Evolutionary conservation across 257 asterid genomes (phyloP).

Genomic region (Plantago elongata): DNA sequence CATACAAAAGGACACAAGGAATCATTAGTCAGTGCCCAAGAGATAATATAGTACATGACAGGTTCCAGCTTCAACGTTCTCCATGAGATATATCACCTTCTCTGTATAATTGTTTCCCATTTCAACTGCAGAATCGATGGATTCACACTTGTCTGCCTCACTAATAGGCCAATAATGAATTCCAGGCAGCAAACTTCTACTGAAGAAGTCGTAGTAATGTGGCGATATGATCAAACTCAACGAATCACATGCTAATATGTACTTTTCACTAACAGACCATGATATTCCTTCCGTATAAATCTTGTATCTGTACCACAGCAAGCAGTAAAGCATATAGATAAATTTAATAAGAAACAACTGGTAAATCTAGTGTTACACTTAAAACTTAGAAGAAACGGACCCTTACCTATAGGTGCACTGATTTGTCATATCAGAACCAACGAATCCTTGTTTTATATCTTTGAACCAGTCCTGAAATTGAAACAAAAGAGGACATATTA

Average conservation of each 20-base stretch:
- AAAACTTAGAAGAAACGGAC: background rate
- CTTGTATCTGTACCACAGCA: background rate
- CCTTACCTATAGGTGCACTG: slow-evolving; percentile 71
- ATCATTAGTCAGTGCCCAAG: background rate
- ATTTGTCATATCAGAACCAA: slow-evolving; percentile 43
- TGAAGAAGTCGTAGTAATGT: slow-evolving; percentile 2
- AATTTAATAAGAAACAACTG: too few relatives aligned
- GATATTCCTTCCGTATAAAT: background rate
- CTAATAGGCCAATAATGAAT: background rate
- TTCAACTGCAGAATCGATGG: background rate
- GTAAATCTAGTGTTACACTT: too few relatives aligned
- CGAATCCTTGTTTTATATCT: slow-evolving; percentile 55
- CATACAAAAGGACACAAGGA: background rate
- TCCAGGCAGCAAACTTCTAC: background rate
- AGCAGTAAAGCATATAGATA: too few relatives aligned
- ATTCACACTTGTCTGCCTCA: background rate
- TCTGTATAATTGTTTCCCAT: slow-evolving; percentile 1
- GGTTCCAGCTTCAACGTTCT: too few relatives aligned
- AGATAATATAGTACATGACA: background rate
- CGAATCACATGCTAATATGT: slow-evolving; percentile 3
- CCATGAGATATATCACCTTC: background rate
- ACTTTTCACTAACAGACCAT: slow-evolving; percentile 1
- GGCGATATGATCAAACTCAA: background rate
- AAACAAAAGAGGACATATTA: background rate
- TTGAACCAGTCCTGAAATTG: slow-evolving; percentile 53